Evolutionary conservation across 2,329 filamentous ascomycete species (phyloP).

Genomic region (Ceratocystis eucalypticola): DNA sequence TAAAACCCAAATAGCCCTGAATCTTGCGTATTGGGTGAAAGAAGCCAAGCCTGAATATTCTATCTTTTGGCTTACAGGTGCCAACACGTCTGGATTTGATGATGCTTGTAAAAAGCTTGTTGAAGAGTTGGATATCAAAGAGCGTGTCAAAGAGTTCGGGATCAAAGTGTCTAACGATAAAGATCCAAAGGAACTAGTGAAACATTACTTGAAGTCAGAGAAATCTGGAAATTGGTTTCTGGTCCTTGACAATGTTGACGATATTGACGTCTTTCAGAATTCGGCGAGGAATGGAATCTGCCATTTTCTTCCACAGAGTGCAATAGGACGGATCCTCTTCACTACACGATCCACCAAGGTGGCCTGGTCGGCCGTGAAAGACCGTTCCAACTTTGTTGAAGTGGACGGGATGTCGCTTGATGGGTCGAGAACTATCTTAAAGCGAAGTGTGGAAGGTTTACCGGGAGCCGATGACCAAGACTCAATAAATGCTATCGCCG

Average conservation of each 20-base stretch:
- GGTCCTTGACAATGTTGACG: conserved; percentile 23
- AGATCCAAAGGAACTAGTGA: conserved; percentile 16
- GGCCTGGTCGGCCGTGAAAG: background rate
- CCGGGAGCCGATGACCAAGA: no score
- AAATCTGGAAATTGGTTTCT: conserved; percentile 22
- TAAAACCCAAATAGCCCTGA: background rate
- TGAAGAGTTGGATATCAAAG: background rate
- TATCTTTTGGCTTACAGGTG: conserved; percentile 2
- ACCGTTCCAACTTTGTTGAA: no score
- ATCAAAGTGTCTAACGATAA: background rate
- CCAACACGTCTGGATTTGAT: background rate
- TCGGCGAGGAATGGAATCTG: background rate
- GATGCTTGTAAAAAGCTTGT: background rate
- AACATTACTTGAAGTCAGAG: conserved; percentile 20
- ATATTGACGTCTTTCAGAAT: background rate
- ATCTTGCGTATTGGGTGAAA: background rate
- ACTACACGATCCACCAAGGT: conserved; percentile 9
- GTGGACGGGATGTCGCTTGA: background rate
- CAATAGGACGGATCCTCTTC: conserved; percentile 12
- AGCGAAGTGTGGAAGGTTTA: no score
- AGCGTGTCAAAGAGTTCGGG: no score
- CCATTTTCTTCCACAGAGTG: conserved; percentile 24
- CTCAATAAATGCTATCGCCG: background rate
- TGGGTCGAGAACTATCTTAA: background rate
- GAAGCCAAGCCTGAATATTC: background rate